Conservation (phyloP, 2,329 filamentous ascomycete species). For the Calonectria pauciramosa region DNA sequence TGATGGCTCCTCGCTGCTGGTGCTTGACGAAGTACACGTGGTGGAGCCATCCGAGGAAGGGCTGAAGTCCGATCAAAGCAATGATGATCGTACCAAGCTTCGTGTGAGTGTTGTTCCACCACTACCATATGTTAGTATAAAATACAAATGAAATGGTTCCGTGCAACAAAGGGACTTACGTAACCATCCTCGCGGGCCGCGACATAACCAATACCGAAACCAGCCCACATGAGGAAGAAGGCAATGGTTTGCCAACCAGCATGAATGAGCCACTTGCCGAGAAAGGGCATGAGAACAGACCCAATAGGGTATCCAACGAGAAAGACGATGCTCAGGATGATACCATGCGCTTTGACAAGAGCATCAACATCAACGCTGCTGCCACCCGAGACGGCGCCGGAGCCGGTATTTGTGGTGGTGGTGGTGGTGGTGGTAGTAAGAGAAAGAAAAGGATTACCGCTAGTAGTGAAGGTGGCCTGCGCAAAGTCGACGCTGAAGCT, state of each 20-base stretch:
- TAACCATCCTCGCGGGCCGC: constrained; percentile 53
- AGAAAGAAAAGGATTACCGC: constrained; percentile 66
- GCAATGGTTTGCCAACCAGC: constrained; percentile 65
- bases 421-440: constrained; percentile 42
- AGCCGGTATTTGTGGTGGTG: constrained; percentile 42
- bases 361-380: not conserved
- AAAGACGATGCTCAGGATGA: constrained; percentile 71
- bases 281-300: constrained; percentile 68
- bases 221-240: constrained; percentile 69
- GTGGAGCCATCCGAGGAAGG: constrained; percentile 68
- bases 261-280: constrained; percentile 69
- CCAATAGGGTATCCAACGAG: constrained; percentile 71
- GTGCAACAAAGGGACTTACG: constrained; percentile 52
- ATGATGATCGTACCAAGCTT: constrained; percentile 68
- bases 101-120: constrained; percentile 66
- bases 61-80: constrained; percentile 68
- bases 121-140: constrained; percentile 52
- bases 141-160: not conserved
- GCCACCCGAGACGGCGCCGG: not conserved
- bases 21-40: constrained; percentile 65
- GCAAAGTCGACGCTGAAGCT: constrained; percentile 64
- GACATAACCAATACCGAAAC: constrained; percentile 68
- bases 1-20: constrained; percentile 62
- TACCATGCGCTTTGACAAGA: constrained; percentile 59
- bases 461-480: constrained; percentile 58